Evolutionary conservation across 352 stramenopile species (phyloP).

Genomic region (Phytophthora multivora): DNA sequence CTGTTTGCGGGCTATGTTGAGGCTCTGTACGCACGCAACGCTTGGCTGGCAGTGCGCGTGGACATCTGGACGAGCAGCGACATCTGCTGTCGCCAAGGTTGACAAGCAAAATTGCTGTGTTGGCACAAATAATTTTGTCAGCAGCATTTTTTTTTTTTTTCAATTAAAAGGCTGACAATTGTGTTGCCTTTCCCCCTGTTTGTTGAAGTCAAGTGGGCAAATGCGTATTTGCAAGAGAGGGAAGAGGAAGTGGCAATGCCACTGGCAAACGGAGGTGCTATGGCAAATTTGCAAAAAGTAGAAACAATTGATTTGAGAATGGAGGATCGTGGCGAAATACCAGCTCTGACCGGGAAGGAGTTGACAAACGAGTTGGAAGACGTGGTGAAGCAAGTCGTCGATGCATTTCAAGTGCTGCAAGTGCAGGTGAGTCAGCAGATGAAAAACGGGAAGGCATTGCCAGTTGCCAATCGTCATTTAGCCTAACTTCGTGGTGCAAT

Average conservation of each 20-base stretch:
- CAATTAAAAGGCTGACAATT: not conserved
- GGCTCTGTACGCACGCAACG: conserved; percentile 28
- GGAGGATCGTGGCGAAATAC: not conserved
- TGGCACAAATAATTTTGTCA: not conserved
- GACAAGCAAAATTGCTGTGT: not conserved
- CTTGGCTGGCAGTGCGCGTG: conserved; percentile 29
- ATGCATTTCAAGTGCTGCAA: conserved; percentile 28
- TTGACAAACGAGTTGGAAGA: conserved; percentile 23
- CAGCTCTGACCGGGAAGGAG: conserved; percentile 24
- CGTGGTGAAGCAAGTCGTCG: conserved; percentile 19
- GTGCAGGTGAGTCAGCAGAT: conserved; percentile 31
- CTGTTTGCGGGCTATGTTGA: conserved; percentile 41
- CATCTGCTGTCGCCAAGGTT: conserved; percentile 25
- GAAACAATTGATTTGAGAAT: conserved; percentile 15
- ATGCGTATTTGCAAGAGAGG: conserved; percentile 29
- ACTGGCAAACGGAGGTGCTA: conserved; percentile 1
- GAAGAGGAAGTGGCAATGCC: conserved; percentile 2
- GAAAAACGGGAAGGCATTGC: not conserved
- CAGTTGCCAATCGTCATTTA: conserved; percentile 2
- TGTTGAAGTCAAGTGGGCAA: conserved; percentile 36
- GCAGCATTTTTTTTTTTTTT: no score
- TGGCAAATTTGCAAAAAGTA: conserved; percentile 21
- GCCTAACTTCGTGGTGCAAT: not conserved
- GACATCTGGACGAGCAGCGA: conserved; percentile 29
- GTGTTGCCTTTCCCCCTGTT: conserved; percentile 4